Conservation (phyloP, 2,329 filamentous ascomycete species). For the Trichoderma sp. region DNA sequence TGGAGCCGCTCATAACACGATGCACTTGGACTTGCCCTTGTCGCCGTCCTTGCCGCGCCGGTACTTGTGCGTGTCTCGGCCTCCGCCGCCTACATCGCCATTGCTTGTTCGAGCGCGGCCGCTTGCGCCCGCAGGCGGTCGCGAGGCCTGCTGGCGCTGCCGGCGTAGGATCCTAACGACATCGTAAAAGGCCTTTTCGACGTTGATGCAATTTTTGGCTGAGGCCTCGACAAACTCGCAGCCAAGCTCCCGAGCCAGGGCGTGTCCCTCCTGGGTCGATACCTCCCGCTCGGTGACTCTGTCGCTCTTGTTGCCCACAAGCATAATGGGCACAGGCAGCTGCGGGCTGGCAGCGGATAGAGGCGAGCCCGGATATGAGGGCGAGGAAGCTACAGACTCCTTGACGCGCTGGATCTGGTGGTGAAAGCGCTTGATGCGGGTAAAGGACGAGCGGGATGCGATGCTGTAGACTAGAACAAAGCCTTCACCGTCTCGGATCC, state of each 20-base stretch:
- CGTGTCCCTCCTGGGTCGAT: constrained; percentile 92
- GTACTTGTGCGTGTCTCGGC: constrained; percentile 34
- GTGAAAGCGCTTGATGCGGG: constrained; percentile 92
- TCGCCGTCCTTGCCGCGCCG: constrained; percentile 40
- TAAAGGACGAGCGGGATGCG: constrained; percentile 92
- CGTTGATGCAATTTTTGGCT: constrained; percentile 97
- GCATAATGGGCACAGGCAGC: constrained; percentile 87
- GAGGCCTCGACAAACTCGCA: constrained; percentile 98
- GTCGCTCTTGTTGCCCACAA: constrained; percentile 98
- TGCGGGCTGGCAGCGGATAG: constrained; percentile 60
- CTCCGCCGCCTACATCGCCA: constrained; percentile 38
- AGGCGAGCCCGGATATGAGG: constrained; percentile 75
- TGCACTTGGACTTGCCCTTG: constrained; percentile 41
- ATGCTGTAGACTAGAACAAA: constrained; percentile 99
- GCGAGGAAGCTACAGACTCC: constrained; percentile 78
- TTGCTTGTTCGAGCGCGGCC: constrained; percentile 43
- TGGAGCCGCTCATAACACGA: constrained; percentile 40
- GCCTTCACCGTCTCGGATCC: constrained; percentile 96
- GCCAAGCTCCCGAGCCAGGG: constrained; percentile 84
- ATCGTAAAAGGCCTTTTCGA: constrained; percentile 98
- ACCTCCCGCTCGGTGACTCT: constrained; percentile 94
- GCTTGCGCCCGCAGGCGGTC: constrained; percentile 39
- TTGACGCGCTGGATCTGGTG: constrained; percentile 97
- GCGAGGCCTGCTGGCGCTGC: constrained; percentile 65
- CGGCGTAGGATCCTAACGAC: constrained; percentile 88